A percentile compares a stretch with the other conserved stretches of the same genome.
phyloP scores from a whole-genome alignment of 2,329 filamentous ascomycete species.

The Metarhizium guizhouense region DNA sequence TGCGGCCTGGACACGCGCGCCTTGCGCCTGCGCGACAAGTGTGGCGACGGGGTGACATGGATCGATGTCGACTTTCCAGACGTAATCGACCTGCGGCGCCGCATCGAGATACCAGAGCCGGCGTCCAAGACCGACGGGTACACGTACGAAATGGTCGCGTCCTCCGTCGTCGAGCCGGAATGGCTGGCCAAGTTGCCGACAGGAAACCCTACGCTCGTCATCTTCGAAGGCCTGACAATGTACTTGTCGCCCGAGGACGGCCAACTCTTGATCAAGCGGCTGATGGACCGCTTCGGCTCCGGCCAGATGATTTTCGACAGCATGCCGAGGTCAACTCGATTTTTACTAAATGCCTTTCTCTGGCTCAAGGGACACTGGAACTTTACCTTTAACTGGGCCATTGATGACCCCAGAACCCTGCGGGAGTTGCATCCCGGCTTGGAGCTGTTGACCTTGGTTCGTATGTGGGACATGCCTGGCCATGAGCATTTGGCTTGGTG shows the following conservation, averaged over 20 bases:
- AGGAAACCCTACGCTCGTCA: slow-evolving; percentile 21
- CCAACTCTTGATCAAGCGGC: slow-evolving; percentile 13
- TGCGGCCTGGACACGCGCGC: slow-evolving; percentile 22
- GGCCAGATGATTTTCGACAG: slow-evolving; percentile 19
- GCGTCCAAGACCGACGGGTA: not conserved
- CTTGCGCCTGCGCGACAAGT: slow-evolving; percentile 13
- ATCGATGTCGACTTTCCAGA: slow-evolving; percentile 26
- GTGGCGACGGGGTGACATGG: slow-evolving; percentile 17
- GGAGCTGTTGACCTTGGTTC: not conserved
- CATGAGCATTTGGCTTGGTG: not conserved
- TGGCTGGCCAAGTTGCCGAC: slow-evolving; percentile 21
- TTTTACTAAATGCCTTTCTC: not conserved
- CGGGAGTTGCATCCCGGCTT: not conserved
- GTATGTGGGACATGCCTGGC: not conserved
- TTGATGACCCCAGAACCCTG: not conserved
- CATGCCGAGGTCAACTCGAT: not conserved
- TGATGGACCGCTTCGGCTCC: slow-evolving; percentile 16
- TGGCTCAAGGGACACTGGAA: not conserved
- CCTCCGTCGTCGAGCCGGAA: slow-evolving; percentile 15
- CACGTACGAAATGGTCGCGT: slow-evolving; percentile 16
- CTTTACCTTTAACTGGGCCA: not conserved
- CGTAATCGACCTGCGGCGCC: slow-evolving; percentile 21
- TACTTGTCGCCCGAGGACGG: slow-evolving; percentile 19
- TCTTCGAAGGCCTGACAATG: slow-evolving; percentile 23
- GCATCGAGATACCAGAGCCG: slow-evolving; percentile 15